Evolutionary conservation across 2,329 filamentous ascomycete species (phyloP).

Genomic region (Thermochaetoides dissita): DNA sequence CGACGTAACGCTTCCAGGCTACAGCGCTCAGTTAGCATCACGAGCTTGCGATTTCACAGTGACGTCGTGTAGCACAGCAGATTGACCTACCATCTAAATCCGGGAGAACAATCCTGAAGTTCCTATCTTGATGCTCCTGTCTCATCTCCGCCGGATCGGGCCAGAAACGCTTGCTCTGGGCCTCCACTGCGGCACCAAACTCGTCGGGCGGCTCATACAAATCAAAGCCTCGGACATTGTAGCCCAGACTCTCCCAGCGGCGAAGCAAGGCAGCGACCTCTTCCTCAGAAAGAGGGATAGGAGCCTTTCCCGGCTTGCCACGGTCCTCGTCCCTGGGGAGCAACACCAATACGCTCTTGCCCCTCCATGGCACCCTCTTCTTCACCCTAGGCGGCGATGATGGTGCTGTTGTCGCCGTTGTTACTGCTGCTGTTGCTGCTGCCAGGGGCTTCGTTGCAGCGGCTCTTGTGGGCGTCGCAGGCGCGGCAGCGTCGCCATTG

Average conservation of each 20-base stretch:
- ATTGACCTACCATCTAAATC: conserved; percentile 44
- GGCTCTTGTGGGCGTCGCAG: conserved; percentile 17
- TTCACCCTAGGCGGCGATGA: conserved; percentile 37
- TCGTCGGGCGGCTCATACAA: conserved; percentile 34
- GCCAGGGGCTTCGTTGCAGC: conserved; percentile 23
- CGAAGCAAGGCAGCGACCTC: conserved; percentile 49
- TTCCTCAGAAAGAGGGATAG: conserved; percentile 38
- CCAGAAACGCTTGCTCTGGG: conserved; percentile 56
- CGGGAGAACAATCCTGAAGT: conserved; percentile 53
- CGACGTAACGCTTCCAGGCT: conserved; percentile 63
- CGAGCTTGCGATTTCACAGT: too few species aligned
- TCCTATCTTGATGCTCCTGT: conserved; percentile 37
- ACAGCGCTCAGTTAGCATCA: conserved; percentile 9
- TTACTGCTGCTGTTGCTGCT: conserved; percentile 19
- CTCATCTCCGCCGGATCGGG: conserved; percentile 46
- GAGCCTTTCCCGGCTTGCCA: conserved; percentile 40
- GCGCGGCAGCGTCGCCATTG: background rate
- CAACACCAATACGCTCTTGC: conserved; percentile 59
- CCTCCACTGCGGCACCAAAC: conserved; percentile 27
- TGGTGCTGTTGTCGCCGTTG: too few species aligned
- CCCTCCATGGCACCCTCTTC: conserved; percentile 63
- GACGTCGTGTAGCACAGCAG: too few species aligned
- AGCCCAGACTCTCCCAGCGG: conserved; percentile 56
- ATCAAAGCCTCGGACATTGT: conserved; percentile 55
- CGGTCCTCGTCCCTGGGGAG: conserved; percentile 55